Evolutionary conservation across 345 rosid genomes (phyloP), one percentile per base, ranked within the genome.

Genomic region (Toxicodendron radicans): DNA sequence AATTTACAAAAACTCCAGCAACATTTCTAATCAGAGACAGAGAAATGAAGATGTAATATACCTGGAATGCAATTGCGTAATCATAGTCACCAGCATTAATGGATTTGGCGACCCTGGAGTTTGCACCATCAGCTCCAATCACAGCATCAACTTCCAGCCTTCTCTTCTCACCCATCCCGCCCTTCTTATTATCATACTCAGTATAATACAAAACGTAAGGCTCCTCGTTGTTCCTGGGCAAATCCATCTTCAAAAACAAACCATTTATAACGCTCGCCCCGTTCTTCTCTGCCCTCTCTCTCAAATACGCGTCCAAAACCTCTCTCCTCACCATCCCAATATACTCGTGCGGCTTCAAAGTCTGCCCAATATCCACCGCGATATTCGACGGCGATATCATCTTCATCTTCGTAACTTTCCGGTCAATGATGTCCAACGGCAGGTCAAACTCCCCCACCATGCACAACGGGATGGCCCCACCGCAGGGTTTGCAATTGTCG

Each of bases 51-150:
- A 27, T 27, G 30, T n/a, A 49, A 9, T 4, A n/a, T 75, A 95
- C 99, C 97, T 95, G 99, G 84, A 92, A 92, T 1, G 98, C 97
- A 67, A 94, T 94, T 49, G 98, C 97, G 67, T 94, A 94, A 21
- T 94, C 97, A 67, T 94, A 94, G 76, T 92, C 99, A 0, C 99
- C 97, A 11, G 99, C 95, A 43, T 72, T 85, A 33, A 94, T 94
- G 10, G 99, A 82, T 79, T 94, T 94, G 13, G 99, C 99, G 41
- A 94, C 97, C 57, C 93, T 84, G 17, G 99, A 94, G 76, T 94
- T 94, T 38, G 99, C 99, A 30, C 97, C 97, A 74, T 94, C 99
- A 57, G 99, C 98, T 20, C 98, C 97, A 18, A 92, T 88, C 1
- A 94, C 97, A 1, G 97, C 98, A 76, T 94, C 98, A 13, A 94